Base-by-base conservation (phyloP, 2,329 filamentous ascomycete species). In the Paraconiothyrium brasiliense region DNA sequence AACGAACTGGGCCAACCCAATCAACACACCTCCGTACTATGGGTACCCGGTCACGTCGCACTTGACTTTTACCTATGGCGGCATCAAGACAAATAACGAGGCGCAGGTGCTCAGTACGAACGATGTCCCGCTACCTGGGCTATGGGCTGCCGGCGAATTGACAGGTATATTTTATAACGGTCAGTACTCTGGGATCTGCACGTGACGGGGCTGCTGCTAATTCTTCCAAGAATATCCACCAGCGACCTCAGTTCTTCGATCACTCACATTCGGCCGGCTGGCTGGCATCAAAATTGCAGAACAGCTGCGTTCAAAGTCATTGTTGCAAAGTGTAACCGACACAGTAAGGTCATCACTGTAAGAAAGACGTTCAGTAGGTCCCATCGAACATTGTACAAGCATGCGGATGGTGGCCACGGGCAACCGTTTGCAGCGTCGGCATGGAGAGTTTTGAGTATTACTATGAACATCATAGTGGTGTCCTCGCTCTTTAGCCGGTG, bases 1-100 rank as follows among this genome's bases (percentile, higher is more conserved):
- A 67, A 77, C 73, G 1, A 81, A 80, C 39, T 81, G 79, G 79
- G 79, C 79, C n/a, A 74, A 74, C 39, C 76, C 75, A 20, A 80
- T 81, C 52, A 67, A 66, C 20, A 76, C 72, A 46, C 64, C 73
- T 1, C 79, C 78, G 0, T 81, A 77, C 61, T 80, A 78, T 58
- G 79, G 76, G n/a, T 80, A 75, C 41, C 54, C 74, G 20, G 72
- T 67, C 4, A 60, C 58, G 14, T 58, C 61, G 6, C 61, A 63
- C 32, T 32, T 60, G 32, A 63, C 61, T 0, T 73, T 73, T 57
- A 79, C 76, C 0, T 81, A 80, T 65, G 78, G 77, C 16, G 79
- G 78, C 11, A 64, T 80, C 41, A 80, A 80, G 67, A 78, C 77
- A 35, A 76, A 81, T 64, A 71, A 76, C 7, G 67, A 80, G 49